These are phyloP conservation scores for Halenospora varia DNA, from an alignment of 495 filamentous ascomycete species.

Conservation along the genomic window DNA sequence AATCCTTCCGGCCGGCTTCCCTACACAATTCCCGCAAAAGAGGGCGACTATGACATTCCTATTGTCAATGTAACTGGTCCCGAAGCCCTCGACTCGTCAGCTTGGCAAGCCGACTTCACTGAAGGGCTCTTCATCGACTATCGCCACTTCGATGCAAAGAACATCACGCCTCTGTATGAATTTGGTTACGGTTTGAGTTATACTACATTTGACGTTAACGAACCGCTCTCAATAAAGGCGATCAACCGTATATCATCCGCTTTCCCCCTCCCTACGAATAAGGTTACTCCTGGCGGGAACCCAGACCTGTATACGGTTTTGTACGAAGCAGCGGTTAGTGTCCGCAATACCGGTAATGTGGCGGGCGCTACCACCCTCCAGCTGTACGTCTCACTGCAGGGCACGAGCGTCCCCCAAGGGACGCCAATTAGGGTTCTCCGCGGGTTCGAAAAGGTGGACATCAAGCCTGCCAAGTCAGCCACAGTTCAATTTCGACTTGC, in stretches of 20 bases:
- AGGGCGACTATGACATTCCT: constrained; percentile 16
- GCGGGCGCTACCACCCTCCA: constrained; percentile 64
- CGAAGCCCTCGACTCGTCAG: constrained; percentile 43
- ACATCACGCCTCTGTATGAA: constrained; percentile 57
- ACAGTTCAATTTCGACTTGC: constrained; percentile 69
- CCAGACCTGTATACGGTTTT: constrained; percentile 61
- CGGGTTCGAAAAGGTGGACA: constrained; percentile 71
- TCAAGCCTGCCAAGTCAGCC: constrained; percentile 61
- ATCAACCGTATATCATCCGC: constrained; percentile 33
- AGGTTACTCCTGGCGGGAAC: constrained; percentile 59
- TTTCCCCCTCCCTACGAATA: neutral
- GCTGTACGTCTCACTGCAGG: neutral
- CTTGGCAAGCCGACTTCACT: constrained; percentile 18
- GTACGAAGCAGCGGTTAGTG: constrained; percentile 66
- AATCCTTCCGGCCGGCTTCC: constrained; percentile 84
- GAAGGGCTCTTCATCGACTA: constrained; percentile 17
- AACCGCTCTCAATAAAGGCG: too few relatives aligned
- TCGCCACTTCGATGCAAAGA: constrained; percentile 70
- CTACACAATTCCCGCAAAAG: constrained; percentile 65
- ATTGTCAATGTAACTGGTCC: constrained; percentile 25
- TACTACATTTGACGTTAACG: constrained; percentile 60
- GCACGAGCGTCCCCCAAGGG: neutral
- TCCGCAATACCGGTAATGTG: constrained; percentile 74
- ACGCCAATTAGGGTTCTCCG: constrained; percentile 40
- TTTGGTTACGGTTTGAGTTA: constrained; percentile 72